These are phyloP conservation scores for Jatropha multifida DNA, from an alignment of 441 rosid species.

Conservation along the genomic window DNA sequence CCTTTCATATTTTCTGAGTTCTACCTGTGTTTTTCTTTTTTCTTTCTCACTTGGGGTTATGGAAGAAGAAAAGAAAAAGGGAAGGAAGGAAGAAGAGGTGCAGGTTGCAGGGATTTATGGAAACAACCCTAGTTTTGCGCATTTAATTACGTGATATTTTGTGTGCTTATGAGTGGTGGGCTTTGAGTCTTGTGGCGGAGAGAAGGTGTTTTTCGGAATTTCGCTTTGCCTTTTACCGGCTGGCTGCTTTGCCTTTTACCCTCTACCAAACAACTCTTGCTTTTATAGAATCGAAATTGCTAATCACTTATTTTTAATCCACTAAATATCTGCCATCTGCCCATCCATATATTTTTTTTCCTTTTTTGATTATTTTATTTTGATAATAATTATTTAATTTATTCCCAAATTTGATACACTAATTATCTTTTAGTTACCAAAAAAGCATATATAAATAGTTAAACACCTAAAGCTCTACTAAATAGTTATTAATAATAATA, in stretches of 20 bases:
- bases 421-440: no score
- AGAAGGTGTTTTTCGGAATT: not conserved
- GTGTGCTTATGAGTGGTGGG: slow-evolving; percentile 8
- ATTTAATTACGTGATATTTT: slow-evolving; percentile 26
- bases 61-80: no score
- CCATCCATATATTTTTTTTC: not conserved
- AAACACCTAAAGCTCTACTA: no score
- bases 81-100: not conserved
- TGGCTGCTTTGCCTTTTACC: slow-evolving; percentile 4
- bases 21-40: not conserved
- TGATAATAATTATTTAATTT: not conserved
- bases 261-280: not conserved
- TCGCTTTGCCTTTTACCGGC: not conserved
- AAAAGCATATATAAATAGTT: no score
- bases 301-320: not conserved
- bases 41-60: not conserved
- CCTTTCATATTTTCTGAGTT: slow-evolving; percentile 39
- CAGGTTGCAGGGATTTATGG: slow-evolving; percentile 10
- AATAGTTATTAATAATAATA: no score
- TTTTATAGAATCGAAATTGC: not conserved
- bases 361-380: not conserved
- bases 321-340: slow-evolving; percentile 9
- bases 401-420: no score
- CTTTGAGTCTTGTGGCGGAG: not conserved
- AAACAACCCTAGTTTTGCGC: slow-evolving; percentile 24